phyloP scores from a whole-genome alignment of 2,329 filamentous ascomycete species.

The Chlorencoelia australis region DNA sequence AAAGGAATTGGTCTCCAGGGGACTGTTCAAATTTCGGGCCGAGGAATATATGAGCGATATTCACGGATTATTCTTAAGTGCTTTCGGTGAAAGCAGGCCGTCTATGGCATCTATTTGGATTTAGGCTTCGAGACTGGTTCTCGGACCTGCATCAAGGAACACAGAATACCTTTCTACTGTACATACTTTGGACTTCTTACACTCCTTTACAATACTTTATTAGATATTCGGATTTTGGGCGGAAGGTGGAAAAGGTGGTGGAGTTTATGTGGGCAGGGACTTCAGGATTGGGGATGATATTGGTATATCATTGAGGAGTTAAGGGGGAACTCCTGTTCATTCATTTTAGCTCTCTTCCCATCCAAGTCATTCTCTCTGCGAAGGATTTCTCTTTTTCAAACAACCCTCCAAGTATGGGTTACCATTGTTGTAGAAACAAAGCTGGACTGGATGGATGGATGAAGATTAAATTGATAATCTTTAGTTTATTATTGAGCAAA shows the following conservation, averaged over 20 bases:
- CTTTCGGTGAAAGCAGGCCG: constrained; percentile 21
- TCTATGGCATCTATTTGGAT: constrained; percentile 23
- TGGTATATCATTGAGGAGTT: not conserved
- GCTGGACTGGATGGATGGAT: not conserved
- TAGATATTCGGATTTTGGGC: no score
- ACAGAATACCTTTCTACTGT: not conserved
- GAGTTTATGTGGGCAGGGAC: not conserved
- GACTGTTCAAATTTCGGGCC: constrained; percentile 63
- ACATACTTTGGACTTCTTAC: not conserved
- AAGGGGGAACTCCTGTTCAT: not conserved
- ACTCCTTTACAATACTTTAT: not conserved
- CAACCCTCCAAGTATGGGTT: no score
- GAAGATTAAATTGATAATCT: not conserved
- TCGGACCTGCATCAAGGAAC: not conserved
- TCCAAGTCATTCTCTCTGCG: not conserved
- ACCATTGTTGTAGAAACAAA: no score
- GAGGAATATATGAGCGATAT: constrained; percentile 82
- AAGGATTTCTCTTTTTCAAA: no score
- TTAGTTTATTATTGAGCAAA: not conserved
- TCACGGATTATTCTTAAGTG: constrained; percentile 41
- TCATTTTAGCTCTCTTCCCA: not conserved
- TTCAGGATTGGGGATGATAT: not conserved
- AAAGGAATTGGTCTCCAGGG: constrained; percentile 55
- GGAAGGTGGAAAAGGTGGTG: not conserved
- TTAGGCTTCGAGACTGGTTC: constrained; percentile 18